Evolutionary conservation across 768 basidiomycete species (phyloP), one percentile per base, ranked within the genome.

Genomic region (Trametes meyenii): DNA sequence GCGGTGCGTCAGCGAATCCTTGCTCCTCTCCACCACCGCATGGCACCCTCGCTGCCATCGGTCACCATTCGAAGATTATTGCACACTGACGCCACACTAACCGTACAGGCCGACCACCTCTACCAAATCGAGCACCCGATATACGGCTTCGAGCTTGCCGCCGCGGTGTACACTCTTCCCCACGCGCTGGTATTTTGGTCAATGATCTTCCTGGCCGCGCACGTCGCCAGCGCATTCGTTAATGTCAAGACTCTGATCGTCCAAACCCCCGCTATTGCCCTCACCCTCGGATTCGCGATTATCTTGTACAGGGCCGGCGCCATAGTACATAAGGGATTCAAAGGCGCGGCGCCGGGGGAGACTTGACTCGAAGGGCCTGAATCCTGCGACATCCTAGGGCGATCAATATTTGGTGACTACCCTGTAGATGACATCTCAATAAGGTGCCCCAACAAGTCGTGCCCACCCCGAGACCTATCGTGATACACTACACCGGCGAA

Each of bases 111-210:
- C 13, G 53, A 44, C 5, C 48, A 63, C 33, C 52, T 70, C n/a
- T 6, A 23, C 19, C 24, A 54, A 0, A 39, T 68, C 36, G 35
- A 64, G 19, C 50, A 62, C 38, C 42, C 36, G 14, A 66, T 35
- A 17, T 36, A 53, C 36, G 62, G 66, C 0, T 68, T 60, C 55
- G 39, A 56, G 19, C 69, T 60, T 1, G 38, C 60, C 14, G 66
- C 66, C 5, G 40, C 40, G 16, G n/a, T 55, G 8, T 55, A 53
- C 62, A 45, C 52, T 29, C 7, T 62, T 23, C 69, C 69, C 24
- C 63, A 60, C 42, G 69, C 65, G 38, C 43, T 68, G 44, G 55
- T 50, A 13, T 33, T 48, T n/a, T 70, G 67, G 67, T 61, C 67
- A 11, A 53, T 56, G 19, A 39, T 65, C 36, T 50, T 69, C 53